Percentiles rank a stretch among this genome's conserved stretches.
Evolutionary conservation across 176 grass and related monocot genomes (phyloP).

Genomic region (Triticum urartu): DNA sequence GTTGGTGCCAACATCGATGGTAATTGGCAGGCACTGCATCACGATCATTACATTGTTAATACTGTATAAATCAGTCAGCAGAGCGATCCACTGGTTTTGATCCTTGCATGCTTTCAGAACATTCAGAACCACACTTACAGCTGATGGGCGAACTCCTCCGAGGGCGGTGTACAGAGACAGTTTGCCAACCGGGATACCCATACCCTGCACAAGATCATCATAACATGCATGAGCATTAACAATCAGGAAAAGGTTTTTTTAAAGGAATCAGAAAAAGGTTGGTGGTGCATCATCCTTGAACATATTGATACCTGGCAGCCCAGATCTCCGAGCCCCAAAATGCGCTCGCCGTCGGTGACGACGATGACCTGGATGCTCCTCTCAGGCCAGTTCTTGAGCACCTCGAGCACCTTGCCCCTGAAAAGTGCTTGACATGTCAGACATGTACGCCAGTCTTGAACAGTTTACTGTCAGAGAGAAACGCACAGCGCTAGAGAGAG

Average conservation of each 20-base stretch:
- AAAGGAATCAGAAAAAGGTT: neutral
- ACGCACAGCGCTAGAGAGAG: too few relatives aligned
- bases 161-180: constrained; percentile 93
- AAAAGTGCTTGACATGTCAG: constrained; percentile 1
- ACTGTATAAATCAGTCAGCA: neutral
- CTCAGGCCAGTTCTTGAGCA: constrained; percentile 98
- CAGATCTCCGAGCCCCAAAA: constrained; percentile 83
- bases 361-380: constrained; percentile 86
- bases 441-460: neutral
- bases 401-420: constrained; percentile 92
- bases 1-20: constrained; percentile 96
- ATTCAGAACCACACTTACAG: constrained; percentile 43
- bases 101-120: neutral
- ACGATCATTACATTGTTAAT: neutral
- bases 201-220: constrained; percentile 52
- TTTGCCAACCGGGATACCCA: constrained; percentile 97
- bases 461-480: neutral
- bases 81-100: neutral
- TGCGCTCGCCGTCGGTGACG: constrained; percentile 94
- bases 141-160: constrained; percentile 86
- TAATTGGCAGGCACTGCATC: constrained; percentile 83
- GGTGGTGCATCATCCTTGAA: neutral
- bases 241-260: neutral
- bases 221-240: neutral
- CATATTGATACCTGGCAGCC: constrained; percentile 65